phyloP scores from a whole-genome alignment of 768 basidiomycete genomes.

The Sporobolomyces pararoseus region DNA sequence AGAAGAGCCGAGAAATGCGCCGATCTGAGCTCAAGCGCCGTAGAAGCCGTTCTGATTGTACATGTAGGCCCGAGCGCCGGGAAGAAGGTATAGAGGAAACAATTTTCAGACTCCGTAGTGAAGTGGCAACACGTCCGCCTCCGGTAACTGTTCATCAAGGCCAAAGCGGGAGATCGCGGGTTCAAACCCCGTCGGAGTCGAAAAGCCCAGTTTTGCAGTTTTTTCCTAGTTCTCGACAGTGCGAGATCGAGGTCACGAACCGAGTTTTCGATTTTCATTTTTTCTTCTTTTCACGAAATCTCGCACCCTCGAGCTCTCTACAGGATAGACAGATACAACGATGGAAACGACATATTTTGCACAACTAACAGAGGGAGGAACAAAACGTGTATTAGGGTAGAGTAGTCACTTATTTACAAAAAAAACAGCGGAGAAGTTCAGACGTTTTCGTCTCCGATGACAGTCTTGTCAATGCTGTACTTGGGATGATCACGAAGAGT shows the following conservation, averaged over 20 bases:
- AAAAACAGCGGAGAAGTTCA: not conserved
- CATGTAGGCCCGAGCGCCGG: no score
- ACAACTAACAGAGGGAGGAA: not conserved
- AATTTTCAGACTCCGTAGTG: not conserved
- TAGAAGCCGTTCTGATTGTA: no score
- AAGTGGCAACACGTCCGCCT: conserved; percentile 8
- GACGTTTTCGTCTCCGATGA: conserved; percentile 11
- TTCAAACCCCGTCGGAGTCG: not conserved
- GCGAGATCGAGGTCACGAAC: no score
- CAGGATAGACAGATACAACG: no score
- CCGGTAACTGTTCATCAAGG: not conserved
- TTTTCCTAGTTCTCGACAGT: not conserved
- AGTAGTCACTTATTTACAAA: no score
- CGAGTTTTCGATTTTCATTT: no score
- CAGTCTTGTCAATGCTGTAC: not conserved
- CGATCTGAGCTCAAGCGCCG: no score
- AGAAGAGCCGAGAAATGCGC: no score
- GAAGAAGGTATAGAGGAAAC: no score
- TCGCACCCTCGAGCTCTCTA: no score
- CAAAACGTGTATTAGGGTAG: not conserved
- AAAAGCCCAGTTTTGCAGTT: not conserved
- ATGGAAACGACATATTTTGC: not conserved
- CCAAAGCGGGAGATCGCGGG: not conserved
- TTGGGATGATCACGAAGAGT: not conserved
- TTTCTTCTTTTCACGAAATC: no score